Percentiles rank a stretch among this genome's conserved stretches.
Evolutionary conservation across 129 eudicot genomes (phyloP).

Genomic region (Centaurea solstitialis): DNA sequence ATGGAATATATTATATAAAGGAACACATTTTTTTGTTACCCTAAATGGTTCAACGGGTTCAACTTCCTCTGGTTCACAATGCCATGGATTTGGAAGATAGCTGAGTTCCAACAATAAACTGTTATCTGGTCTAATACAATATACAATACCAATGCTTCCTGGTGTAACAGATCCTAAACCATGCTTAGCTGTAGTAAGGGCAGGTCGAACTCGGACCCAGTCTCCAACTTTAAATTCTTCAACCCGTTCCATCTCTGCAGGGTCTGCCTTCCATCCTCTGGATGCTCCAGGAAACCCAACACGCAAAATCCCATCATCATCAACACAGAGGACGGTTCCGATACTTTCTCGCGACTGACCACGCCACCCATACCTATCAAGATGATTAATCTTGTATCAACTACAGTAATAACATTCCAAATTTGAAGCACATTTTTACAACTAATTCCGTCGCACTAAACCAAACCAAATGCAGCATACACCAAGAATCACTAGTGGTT

Average conservation of each 20-base stretch:
- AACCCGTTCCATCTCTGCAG: slow-evolving; percentile 99
- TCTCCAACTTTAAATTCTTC: slow-evolving; percentile 98
- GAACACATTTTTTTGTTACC: slow-evolving; percentile 39
- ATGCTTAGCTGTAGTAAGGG: slow-evolving; percentile 95
- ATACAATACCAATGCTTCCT: slow-evolving; percentile 96
- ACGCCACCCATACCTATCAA: slow-evolving; percentile 84
- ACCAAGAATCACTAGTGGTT: background rate
- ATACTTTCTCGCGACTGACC: slow-evolving; percentile 86
- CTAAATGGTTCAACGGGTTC: slow-evolving; percentile 92
- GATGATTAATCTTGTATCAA: slow-evolving; percentile 4
- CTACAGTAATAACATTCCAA: background rate
- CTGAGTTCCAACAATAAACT: slow-evolving; percentile 88
- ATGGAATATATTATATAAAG: background rate
- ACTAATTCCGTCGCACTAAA: background rate
- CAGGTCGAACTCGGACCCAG: slow-evolving; percentile 97
- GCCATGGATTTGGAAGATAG: slow-evolving; percentile 99
- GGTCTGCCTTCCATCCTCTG: slow-evolving; percentile 99
- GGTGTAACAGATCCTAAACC: slow-evolving; percentile 98
- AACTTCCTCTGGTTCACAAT: slow-evolving; percentile 99
- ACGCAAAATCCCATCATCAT: slow-evolving; percentile 96
- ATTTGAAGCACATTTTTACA: slow-evolving; percentile 2
- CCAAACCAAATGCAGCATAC: no score
- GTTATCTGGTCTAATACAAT: slow-evolving; percentile 89
- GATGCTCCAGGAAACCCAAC: slow-evolving; percentile 99
- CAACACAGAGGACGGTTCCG: slow-evolving; percentile 97